Base-by-base conservation (phyloP, 129 eudicot species). In the Erigeron canadensis region DNA sequence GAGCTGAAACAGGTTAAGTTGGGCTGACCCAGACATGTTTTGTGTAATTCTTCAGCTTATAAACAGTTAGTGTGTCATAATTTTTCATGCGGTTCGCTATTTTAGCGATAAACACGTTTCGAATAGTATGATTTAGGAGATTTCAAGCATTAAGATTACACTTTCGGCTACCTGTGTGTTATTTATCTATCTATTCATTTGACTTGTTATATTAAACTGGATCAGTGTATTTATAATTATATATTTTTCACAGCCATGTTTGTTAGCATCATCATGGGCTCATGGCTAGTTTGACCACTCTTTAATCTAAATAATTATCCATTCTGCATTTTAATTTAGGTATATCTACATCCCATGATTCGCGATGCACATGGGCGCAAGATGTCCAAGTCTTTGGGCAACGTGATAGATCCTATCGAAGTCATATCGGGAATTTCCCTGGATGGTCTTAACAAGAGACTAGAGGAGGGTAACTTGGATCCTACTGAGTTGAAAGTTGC, bases 291-390 rank as follows among this genome's bases (percentile, higher is more conserved):
- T 28, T 28, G 34, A 28, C 34, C 3, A 1, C 18, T 69, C 15
- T 43, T 1, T 58, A 4, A 28, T 28, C 34, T 10, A 50, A 12
- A 23, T 59, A 34, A 48, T 17, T 11, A 28, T 8, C 56, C 7
- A 23, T 59, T 9, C 53, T 62, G 28, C 57, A 47, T 9, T 70
- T 10, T 15, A 55, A 8, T 70, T 37, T 67, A 92, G 98, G 96
- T 93, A 63, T 93, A 93, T 83, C 65, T 93, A 77, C 98, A 93
- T 66, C 98, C 98, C 53, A 89, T 93, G 98, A 87, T 93, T 65
- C 95, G 96, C 65, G 98, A 93, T 85, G 98, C 98, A 43, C 98
- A 89, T 76, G 98, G 98, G 5, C 90, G 98, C n/a, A 93, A 93
- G 75, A 93, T 93, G 96, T 93, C 98, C 22, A 89, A 93, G 80